A percentile compares a stretch with the other conserved stretches of the same genome.
Evolutionary conservation across 257 asterid genomes (phyloP).

Genomic region (Solanum dulcamara): DNA sequence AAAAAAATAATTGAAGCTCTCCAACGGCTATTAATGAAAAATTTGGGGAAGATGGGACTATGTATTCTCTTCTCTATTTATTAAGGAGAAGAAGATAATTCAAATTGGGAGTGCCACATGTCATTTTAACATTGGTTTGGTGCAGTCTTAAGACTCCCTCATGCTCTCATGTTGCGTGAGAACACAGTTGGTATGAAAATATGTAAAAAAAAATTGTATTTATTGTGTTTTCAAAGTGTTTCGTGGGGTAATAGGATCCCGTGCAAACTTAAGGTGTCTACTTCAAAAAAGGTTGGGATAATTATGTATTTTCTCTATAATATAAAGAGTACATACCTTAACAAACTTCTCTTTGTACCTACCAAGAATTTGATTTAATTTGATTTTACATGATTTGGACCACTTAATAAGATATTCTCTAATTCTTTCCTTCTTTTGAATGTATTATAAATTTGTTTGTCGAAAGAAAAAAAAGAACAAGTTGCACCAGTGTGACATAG

Average conservation of each 20-base stretch:
- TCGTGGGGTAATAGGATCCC: not conserved
- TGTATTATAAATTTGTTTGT: not conserved
- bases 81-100: not conserved
- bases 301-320: not conserved
- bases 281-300: not conserved
- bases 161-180: not conserved
- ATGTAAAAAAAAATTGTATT: not conserved
- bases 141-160: not conserved
- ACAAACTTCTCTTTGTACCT: constrained; percentile 11
- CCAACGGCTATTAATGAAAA: not conserved
- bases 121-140: not conserved
- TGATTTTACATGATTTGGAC: not conserved
- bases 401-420: not conserved
- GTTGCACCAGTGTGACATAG: not conserved
- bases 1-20: too few species aligned
- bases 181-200: not conserved
- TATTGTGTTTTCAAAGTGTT: not conserved
- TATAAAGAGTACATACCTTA: not conserved
- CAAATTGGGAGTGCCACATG: not conserved
- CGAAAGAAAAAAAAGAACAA: not conserved
- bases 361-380: constrained; percentile 3
- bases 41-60: not conserved
- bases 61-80: not conserved
- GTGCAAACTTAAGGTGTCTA: not conserved
- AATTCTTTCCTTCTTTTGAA: not conserved